These are phyloP conservation scores for Phytophthora pluvialis DNA, from an alignment of 352 stramenopile genomes.

Conservation along the genomic window DNA sequence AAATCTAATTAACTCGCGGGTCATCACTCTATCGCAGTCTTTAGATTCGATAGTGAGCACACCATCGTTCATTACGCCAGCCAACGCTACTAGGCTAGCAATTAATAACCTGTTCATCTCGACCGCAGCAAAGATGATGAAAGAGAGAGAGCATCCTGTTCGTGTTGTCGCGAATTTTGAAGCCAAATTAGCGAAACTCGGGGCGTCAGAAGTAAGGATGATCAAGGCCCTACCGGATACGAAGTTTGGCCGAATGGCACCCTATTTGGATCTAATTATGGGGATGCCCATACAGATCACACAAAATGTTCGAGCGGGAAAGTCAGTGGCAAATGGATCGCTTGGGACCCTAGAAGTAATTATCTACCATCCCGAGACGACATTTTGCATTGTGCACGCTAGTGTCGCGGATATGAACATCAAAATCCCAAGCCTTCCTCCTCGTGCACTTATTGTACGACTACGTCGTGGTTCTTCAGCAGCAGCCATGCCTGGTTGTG, in stretches of 20 bases:
- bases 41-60: no score
- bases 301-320: neutral
- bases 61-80: no score
- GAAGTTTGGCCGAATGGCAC: neutral
- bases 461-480: neutral
- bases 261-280: neutral
- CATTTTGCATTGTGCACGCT: neutral
- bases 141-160: neutral
- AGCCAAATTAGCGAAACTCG: neutral
- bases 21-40: no score
- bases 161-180: slow-evolving; percentile 5
- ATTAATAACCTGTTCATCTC: slow-evolving; percentile 11
- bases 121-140: neutral
- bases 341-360: neutral
- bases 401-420: neutral
- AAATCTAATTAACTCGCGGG: no score
- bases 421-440: neutral
- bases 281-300: neutral
- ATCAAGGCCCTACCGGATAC: neutral
- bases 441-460: neutral
- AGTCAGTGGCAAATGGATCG: slow-evolving; percentile 13
- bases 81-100: slow-evolving; percentile 3
- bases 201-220: neutral
- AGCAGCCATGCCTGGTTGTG: neutral
- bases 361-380: neutral